phyloP scores from a whole-genome alignment of 257 asterid species.

The Solanum phureja region DNA sequence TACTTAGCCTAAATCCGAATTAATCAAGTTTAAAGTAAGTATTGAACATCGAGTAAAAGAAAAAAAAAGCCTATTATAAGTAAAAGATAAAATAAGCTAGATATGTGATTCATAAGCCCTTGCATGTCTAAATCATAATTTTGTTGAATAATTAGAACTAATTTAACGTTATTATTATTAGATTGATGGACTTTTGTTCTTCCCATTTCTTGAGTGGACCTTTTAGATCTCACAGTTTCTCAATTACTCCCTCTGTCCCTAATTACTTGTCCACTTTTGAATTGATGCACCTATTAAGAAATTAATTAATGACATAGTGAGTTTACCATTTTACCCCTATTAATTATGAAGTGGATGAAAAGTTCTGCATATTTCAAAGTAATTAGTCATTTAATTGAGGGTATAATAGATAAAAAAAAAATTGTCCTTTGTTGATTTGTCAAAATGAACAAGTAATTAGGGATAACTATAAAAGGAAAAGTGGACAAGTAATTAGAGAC shows the following conservation, averaged over 20 bases:
- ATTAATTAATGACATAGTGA: too few relatives aligned
- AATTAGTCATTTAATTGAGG: too few relatives aligned
- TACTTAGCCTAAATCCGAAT: background rate
- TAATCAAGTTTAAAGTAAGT: background rate
- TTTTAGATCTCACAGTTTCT: background rate
- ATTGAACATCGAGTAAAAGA: background rate
- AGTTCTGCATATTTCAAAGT: too few relatives aligned
- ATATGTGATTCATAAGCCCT: background rate
- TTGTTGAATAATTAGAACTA: background rate
- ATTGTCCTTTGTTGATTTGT: too few relatives aligned
- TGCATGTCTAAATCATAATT: background rate
- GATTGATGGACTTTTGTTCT: background rate
- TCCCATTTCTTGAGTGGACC: background rate
- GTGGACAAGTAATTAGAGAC: too few relatives aligned
- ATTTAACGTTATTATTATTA: background rate
- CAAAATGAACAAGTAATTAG: too few relatives aligned
- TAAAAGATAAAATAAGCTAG: background rate
- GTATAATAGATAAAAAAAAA: too few relatives aligned
- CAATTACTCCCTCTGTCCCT: background rate
- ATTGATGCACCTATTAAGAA: too few relatives aligned
- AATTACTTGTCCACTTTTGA: too few relatives aligned
- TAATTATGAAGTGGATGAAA: too few relatives aligned
- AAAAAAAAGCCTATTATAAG: background rate
- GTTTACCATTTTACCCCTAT: too few relatives aligned
- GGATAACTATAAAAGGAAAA: too few relatives aligned